These are phyloP conservation scores for Catharanthus roseus DNA, from an alignment of 257 asterid species.

Conservation along the genomic window DNA sequence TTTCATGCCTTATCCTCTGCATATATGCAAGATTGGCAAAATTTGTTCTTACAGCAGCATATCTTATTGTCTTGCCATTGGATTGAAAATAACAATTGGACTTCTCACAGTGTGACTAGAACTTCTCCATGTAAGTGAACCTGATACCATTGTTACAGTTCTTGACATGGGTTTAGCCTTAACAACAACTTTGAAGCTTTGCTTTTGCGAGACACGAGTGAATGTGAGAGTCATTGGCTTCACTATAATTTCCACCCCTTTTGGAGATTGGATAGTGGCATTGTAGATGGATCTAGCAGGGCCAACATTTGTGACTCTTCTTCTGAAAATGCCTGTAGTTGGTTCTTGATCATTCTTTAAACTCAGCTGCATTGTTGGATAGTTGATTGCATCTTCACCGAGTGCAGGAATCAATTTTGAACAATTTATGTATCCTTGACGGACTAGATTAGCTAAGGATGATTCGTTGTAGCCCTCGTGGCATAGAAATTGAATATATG, in stretches of 20 bases:
- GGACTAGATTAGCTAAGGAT: slow-evolving; percentile 39
- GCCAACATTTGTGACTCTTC: slow-evolving; percentile 75
- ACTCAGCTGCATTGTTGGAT: slow-evolving; percentile 81
- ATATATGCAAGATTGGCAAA: not conserved
- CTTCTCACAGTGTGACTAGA: slow-evolving; percentile 46
- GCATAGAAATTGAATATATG: slow-evolving; percentile 73
- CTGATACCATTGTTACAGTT: slow-evolving; percentile 39
- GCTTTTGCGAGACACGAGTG: slow-evolving; percentile 35
- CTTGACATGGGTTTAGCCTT: slow-evolving; percentile 46
- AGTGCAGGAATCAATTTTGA: slow-evolving; percentile 55
- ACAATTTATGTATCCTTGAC: slow-evolving; percentile 45
- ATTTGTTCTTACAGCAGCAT: not conserved
- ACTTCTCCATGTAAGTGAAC: slow-evolving; percentile 67
- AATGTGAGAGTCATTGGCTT: slow-evolving; percentile 50
- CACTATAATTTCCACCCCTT: slow-evolving; percentile 60
- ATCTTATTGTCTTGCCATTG: slow-evolving; percentile 27
- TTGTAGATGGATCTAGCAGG: slow-evolving; percentile 42
- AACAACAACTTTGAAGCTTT: slow-evolving; percentile 72
- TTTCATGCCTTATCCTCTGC: not conserved
- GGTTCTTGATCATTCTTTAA: slow-evolving; percentile 45
- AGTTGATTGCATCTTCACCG: slow-evolving; percentile 74
- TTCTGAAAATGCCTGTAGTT: slow-evolving; percentile 52
- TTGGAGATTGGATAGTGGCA: slow-evolving; percentile 62
- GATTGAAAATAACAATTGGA: slow-evolving; percentile 56
- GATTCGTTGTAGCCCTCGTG: slow-evolving; percentile 67